phyloP scores from a whole-genome alignment of 1,284 basidiomycete genomes.

The Fomitopsis betulina region DNA sequence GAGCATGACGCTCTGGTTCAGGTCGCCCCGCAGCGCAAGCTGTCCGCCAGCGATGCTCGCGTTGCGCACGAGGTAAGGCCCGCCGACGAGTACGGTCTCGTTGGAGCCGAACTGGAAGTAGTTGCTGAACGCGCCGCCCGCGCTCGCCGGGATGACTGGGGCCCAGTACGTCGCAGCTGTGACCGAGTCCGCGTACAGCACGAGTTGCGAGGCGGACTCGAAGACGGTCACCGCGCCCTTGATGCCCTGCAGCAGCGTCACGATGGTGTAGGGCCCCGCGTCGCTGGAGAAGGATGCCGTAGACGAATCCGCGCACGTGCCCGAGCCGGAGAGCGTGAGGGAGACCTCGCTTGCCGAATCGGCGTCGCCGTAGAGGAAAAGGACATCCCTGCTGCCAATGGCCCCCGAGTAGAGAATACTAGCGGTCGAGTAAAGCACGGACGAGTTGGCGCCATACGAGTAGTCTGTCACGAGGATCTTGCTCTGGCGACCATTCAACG shows the following conservation, averaged over 20 bases:
- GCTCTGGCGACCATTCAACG: constrained; percentile 62
- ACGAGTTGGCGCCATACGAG: constrained; percentile 50
- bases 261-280: constrained; percentile 24
- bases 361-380: constrained; percentile 63
- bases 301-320: constrained; percentile 27
- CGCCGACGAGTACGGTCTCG: constrained; percentile 44
- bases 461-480: constrained; percentile 69
- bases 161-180: constrained; percentile 59
- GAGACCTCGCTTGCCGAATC: constrained; percentile 58
- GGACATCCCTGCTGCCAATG: constrained; percentile 62
- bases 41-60: constrained; percentile 37
- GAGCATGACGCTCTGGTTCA: constrained; percentile 38
- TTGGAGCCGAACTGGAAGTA: constrained; percentile 53
- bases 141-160: constrained; percentile 34
- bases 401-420: constrained; percentile 61
- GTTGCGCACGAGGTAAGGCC: constrained; percentile 52
- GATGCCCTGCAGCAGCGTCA: constrained; percentile 51
- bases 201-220: constrained; percentile 60
- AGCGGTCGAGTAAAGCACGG: constrained; percentile 61
- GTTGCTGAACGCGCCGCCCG: constrained; percentile 28
- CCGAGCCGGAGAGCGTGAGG: constrained; percentile 40
- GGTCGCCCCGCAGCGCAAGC: constrained; percentile 43
- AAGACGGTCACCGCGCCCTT: constrained; percentile 56
- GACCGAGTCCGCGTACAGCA: constrained; percentile 59
- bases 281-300: constrained; percentile 28